phyloP scores from a whole-genome alignment of 2,329 filamentous ascomycete genomes.

The Sporothrix luriei region DNA sequence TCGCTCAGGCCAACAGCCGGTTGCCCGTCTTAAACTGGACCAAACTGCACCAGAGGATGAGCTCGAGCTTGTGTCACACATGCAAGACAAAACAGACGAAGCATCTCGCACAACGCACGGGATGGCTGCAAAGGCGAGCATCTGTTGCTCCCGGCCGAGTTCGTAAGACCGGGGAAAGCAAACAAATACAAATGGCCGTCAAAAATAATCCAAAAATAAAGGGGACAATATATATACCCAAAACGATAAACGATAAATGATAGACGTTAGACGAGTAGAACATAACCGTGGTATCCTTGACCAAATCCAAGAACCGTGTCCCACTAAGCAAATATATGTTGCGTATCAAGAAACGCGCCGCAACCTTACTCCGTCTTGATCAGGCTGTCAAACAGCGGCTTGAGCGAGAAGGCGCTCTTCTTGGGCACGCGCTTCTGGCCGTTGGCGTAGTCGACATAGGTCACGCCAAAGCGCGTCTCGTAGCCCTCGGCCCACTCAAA shows the following conservation, averaged over 20 bases:
- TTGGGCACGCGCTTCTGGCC: slow-evolving; percentile 80
- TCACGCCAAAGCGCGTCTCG: slow-evolving; percentile 81
- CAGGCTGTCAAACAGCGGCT: slow-evolving; percentile 69
- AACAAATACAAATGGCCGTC: background rate
- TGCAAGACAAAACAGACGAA: background rate
- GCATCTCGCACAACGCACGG: background rate
- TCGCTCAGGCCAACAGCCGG: no score
- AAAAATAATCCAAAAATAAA: slow-evolving; percentile 18
- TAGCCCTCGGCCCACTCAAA: slow-evolving; percentile 94
- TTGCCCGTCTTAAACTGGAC: no score
- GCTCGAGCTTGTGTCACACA: background rate
- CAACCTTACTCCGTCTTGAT: slow-evolving; percentile 61
- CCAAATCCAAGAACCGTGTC: slow-evolving; percentile 24
- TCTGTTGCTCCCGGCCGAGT: slow-evolving; percentile 6
- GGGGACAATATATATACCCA: no score
- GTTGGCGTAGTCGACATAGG: slow-evolving; percentile 78
- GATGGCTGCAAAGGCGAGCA: background rate
- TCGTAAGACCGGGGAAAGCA: slow-evolving; percentile 16
- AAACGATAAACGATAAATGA: background rate
- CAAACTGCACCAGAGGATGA: background rate
- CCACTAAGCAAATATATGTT: background rate
- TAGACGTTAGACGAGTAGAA: background rate
- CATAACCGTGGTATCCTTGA: background rate
- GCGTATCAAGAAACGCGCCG: background rate
- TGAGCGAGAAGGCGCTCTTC: slow-evolving; percentile 75